These are phyloP conservation scores for Lachancea dasiensis DNA, from an alignment of 805 yeast species.

Conservation along the genomic window DNA sequence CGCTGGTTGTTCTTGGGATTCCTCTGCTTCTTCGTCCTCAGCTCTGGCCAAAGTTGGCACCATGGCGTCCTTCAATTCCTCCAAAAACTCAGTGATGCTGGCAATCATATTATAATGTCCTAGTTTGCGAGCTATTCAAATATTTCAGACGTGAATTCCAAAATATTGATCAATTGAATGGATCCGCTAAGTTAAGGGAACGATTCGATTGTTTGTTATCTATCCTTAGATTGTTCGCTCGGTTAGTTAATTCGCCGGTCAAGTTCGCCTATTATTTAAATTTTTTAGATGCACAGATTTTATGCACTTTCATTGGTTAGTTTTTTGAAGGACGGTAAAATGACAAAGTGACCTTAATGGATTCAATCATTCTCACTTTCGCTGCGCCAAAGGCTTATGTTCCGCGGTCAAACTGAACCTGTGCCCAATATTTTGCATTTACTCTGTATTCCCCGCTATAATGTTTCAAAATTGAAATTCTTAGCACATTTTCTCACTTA, in stretches of 20 bases:
- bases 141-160: too few relatives aligned
- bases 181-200: too few relatives aligned
- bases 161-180: too few relatives aligned
- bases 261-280: slow-evolving; percentile 2
- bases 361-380: too few relatives aligned
- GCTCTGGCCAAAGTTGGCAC: slow-evolving; percentile 80
- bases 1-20: slow-evolving; percentile 1
- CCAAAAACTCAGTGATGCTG: slow-evolving; percentile 36
- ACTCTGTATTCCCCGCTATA: too few relatives aligned
- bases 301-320: slow-evolving; percentile 8
- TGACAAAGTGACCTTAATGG: slow-evolving; percentile 1
- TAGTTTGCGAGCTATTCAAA: not conserved
- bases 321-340: slow-evolving; percentile 1
- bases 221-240: not conserved
- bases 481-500: too few relatives aligned
- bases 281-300: slow-evolving; percentile 7
- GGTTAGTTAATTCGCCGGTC: not conserved
- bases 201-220: too few relatives aligned
- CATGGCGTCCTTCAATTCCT: slow-evolving; percentile 72
- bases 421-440: too few relatives aligned
- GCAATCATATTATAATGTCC: slow-evolving; percentile 28
- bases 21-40: slow-evolving; percentile 1
- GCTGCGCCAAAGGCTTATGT: too few relatives aligned
- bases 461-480: too few relatives aligned
- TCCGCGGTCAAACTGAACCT: too few relatives aligned